Base-by-base conservation (phyloP, 2,329 filamentous ascomycete species). In the Aureobasidium sp. region DNA sequence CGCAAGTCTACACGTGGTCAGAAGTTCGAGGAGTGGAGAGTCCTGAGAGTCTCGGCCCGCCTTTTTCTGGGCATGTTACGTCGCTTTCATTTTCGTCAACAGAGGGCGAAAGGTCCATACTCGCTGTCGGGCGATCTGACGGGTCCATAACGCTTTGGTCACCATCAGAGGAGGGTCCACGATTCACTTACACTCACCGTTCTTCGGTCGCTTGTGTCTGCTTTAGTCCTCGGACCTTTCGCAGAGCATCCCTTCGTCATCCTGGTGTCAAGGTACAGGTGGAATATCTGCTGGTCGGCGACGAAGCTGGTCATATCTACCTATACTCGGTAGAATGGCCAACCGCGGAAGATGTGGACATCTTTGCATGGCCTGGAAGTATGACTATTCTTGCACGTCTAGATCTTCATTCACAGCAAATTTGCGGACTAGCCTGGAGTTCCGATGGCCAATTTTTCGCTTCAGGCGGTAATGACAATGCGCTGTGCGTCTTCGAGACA, bases 381-480 rank as follows among this genome's bases (percentile, higher is more conserved):
- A 87, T 96, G 78, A 90, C 84, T 1, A 79, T 97, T 27, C 77
- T 96, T 57, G 87, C 88, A 26, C 86, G 87, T 66, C 87, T 97
- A 68, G 82, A 82, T 36, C 84, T 90, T 8, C 93, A 97, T 72
- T 84, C 81, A 1, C 92, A 97, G 74, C 92, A 97, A 71, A 87
- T 99, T 61, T 99, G 94, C 70, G 93, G 93, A 1, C 79, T 99
- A n/a, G 84, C 89, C 3, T 97, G 92, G 90, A 92, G 91, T 3
- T 78, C 79, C 3, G 85, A 90, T 69, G 91, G 91, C 3, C 80
- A 81, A 3, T 81, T 86, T 39, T 92, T 99, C 72, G 91, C 90
- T 15, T 92, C 90, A 5, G 92, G 94, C 7, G 91, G 90, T 27
- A 97, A 99, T 71, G 94, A 99, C 77, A 97, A 97, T 70, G 75